A percentile compares a stretch with the other conserved stretches of the same genome.
Evolutionary conservation across 192 early-diverging fungal genomes (phyloP).

Genomic region (Mortierella claussenii): DNA sequence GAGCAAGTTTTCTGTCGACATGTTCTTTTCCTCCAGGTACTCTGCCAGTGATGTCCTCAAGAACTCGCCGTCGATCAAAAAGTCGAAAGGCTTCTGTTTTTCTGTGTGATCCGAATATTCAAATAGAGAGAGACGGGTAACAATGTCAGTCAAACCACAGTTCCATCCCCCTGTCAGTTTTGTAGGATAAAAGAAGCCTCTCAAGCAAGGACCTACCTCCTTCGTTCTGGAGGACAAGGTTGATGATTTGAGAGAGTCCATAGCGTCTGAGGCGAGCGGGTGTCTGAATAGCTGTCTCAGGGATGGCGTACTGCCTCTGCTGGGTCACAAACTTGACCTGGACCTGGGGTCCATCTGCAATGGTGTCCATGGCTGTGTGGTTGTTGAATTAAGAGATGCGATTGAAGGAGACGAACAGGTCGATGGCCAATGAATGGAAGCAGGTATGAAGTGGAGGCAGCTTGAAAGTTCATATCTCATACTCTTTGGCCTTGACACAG

Average conservation of each 20-base stretch:
- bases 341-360: conserved; percentile 66
- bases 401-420: not conserved
- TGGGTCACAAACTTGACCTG: conserved; percentile 89
- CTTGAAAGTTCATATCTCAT: no score
- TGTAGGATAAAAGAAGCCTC: not conserved
- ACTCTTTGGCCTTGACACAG: no score
- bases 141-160: no score
- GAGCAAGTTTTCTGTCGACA: conserved; percentile 87
- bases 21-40: conserved; percentile 73
- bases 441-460: no score
- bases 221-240: conserved; percentile 79
- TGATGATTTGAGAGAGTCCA: conserved; percentile 94
- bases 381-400: conserved; percentile 4
- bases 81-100: conserved; percentile 89
- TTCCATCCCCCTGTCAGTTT: no score
- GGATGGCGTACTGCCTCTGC: conserved; percentile 79
- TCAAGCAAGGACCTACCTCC: conserved; percentile 22
- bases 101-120: no score
- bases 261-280: conserved; percentile 87
- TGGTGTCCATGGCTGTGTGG: conserved; percentile 38
- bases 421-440: no score
- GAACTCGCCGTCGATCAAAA: conserved; percentile 93
- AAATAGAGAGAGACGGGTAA: no score
- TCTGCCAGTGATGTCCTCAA: conserved; percentile 78
- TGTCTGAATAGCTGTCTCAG: conserved; percentile 87